Percentiles rank a stretch among this genome's conserved stretches.
Evolutionary conservation across 139 green algal species (phyloP).

Genomic region (Picochlorum sp.): DNA sequence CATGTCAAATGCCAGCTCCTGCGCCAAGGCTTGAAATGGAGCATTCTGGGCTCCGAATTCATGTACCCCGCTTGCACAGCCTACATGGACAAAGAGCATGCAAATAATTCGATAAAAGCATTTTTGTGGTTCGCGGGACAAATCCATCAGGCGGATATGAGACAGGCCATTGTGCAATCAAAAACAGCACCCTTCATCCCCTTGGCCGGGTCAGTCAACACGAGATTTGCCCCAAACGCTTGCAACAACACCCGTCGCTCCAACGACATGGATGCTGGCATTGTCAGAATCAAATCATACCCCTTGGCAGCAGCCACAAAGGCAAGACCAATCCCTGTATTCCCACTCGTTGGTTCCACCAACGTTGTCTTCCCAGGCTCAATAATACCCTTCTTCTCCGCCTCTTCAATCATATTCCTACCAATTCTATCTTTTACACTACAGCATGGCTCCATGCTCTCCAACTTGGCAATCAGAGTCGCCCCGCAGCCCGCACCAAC

Average conservation of each 20-base stretch:
- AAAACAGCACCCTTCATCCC: constrained; percentile 75
- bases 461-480: constrained; percentile 25
- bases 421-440: constrained; percentile 58
- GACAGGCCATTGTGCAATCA: too few relatives aligned
- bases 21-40: too few relatives aligned
- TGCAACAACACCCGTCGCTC: constrained; percentile 89
- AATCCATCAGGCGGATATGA: too few relatives aligned
- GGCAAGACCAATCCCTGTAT: constrained; percentile 88
- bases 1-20: too few relatives aligned
- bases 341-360: constrained; percentile 84
- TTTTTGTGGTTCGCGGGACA: too few relatives aligned
- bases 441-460: constrained; percentile 29
- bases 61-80: too few relatives aligned
- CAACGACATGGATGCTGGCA: constrained; percentile 94
- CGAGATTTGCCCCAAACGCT: constrained; percentile 82
- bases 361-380: constrained; percentile 59
- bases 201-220: constrained; percentile 64
- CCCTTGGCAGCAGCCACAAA: constrained; percentile 89
- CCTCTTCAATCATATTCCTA: constrained; percentile 82
- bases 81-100: too few relatives aligned
- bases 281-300: constrained; percentile 94
- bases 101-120: too few relatives aligned
- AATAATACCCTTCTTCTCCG: constrained; percentile 83
- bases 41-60: too few relatives aligned
- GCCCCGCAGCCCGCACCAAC: constrained; percentile 6